Percentiles rank a stretch among this genome's conserved stretches.
phyloP scores from a whole-genome alignment of 805 yeast species.

The Candida nitratophila region DNA sequence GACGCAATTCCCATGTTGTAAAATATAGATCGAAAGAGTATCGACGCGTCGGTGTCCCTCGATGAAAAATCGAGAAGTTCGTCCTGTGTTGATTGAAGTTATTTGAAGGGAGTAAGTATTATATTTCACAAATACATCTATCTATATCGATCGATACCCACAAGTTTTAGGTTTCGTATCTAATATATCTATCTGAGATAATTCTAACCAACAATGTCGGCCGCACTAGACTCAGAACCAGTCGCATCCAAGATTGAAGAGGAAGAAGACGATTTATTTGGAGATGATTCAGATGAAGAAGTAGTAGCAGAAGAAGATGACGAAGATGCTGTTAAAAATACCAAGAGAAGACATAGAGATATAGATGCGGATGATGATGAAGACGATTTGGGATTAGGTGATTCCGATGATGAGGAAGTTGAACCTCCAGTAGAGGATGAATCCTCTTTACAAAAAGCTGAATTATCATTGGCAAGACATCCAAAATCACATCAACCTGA shows the following conservation, averaged over 20 bases:
- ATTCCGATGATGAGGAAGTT: slow-evolving; percentile 30
- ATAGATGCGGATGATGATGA: slow-evolving; percentile 24
- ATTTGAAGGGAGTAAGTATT: too few species aligned
- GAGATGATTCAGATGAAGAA: slow-evolving; percentile 8
- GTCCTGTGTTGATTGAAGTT: too few species aligned
- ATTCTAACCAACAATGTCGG: not conserved
- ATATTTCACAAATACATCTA: too few species aligned
- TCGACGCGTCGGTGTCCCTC: too few species aligned
- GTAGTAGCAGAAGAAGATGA: slow-evolving; percentile 12
- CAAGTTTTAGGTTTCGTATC: too few species aligned
- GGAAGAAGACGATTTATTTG: slow-evolving; percentile 2
- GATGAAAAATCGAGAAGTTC: too few species aligned
- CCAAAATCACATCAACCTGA: slow-evolving; percentile 34
- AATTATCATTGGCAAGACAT: slow-evolving; percentile 43
- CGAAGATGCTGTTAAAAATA: slow-evolving; percentile 29
- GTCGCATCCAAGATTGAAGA: not conserved
- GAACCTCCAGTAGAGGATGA: slow-evolving; percentile 29
- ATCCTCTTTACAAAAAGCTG: slow-evolving; percentile 25
- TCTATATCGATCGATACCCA: too few species aligned
- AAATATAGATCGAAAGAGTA: too few species aligned
- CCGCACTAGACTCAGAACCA: not conserved
- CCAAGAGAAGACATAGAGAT: slow-evolving; percentile 26
- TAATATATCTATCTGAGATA: too few species aligned
- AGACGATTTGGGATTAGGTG: slow-evolving; percentile 10
- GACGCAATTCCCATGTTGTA: too few species aligned